Evolutionary conservation across 805 yeast species (phyloP).

Genomic region (Metschnikowia peoriensis): DNA sequence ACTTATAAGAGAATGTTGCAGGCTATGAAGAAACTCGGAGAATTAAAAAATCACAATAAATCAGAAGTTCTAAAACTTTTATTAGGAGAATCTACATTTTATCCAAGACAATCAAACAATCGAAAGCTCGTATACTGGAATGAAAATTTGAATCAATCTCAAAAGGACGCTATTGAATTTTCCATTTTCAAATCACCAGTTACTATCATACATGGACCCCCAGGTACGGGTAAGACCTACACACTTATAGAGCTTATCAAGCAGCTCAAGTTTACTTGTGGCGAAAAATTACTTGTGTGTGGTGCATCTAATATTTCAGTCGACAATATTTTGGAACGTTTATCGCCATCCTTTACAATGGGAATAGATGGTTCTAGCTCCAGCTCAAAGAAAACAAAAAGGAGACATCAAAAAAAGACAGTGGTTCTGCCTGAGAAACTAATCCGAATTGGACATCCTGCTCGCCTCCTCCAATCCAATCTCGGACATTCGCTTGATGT

Average conservation of each 20-base stretch:
- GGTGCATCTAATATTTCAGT: slow-evolving; percentile 94
- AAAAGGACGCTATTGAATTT: slow-evolving; percentile 66
- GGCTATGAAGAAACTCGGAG: slow-evolving; percentile 64
- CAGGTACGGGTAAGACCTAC: slow-evolving; percentile 81
- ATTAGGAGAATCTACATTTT: slow-evolving; percentile 43
- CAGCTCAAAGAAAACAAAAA: slow-evolving; percentile 8
- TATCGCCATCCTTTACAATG: slow-evolving; percentile 35
- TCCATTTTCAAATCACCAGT: slow-evolving; percentile 56
- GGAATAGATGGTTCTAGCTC: neutral
- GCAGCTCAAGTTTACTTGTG: slow-evolving; percentile 52
- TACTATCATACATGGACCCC: slow-evolving; percentile 73
- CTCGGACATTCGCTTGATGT: slow-evolving; percentile 75
- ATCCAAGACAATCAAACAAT: slow-evolving; percentile 19
- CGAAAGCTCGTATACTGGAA: slow-evolving; percentile 35
- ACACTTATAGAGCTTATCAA: slow-evolving; percentile 79
- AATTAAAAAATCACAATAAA: slow-evolving; percentile 37
- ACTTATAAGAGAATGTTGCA: slow-evolving; percentile 79
- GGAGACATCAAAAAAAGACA: slow-evolving; percentile 21
- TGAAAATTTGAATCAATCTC: slow-evolving; percentile 60
- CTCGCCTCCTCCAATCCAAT: slow-evolving; percentile 64
- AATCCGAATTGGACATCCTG: slow-evolving; percentile 93
- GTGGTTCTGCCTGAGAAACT: slow-evolving; percentile 38
- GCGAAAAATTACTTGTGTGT: slow-evolving; percentile 70
- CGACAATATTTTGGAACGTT: slow-evolving; percentile 83
- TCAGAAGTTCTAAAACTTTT: slow-evolving; percentile 41